phyloP scores from a whole-genome alignment of 2,329 filamentous ascomycete species.

The Fusarium avenaceum region DNA sequence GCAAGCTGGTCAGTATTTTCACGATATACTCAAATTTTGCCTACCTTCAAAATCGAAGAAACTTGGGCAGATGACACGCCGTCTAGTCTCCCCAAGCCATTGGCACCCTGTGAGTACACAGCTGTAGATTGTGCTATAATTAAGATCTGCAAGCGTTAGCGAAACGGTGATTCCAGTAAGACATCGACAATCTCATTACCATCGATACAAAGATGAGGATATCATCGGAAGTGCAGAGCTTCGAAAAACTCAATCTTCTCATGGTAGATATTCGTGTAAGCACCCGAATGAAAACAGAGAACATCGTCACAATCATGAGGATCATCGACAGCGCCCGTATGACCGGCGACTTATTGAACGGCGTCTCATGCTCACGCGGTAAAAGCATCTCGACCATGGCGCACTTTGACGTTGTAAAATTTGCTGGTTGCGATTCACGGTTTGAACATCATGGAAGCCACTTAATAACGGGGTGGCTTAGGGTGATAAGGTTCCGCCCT shows the following conservation, averaged over 20 bases:
- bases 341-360: conserved; percentile 22
- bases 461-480: background rate
- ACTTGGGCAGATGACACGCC: background rate
- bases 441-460: background rate
- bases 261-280: conserved; percentile 3
- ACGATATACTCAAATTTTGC: fast-evolving
- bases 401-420: background rate
- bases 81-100: conserved; percentile 15
- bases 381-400: conserved; percentile 14
- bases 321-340: conserved; percentile 24
- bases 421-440: background rate
- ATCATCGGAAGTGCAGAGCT: conserved; percentile 7
- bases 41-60: conserved; percentile 4
- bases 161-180: background rate
- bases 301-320: conserved; percentile 12
- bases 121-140: conserved; percentile 4
- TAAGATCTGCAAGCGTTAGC: background rate
- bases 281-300: conserved; percentile 14
- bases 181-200: background rate
- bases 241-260: background rate
- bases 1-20: background rate
- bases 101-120: conserved; percentile 1
- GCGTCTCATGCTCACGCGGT: conserved; percentile 26
- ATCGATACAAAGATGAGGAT: conserved; percentile 15
- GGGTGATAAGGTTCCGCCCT: conserved; percentile 18